These are phyloP conservation scores for Candida sanyaensis DNA, from an alignment of 1,139 yeast genomes.

Conservation along the genomic window DNA sequence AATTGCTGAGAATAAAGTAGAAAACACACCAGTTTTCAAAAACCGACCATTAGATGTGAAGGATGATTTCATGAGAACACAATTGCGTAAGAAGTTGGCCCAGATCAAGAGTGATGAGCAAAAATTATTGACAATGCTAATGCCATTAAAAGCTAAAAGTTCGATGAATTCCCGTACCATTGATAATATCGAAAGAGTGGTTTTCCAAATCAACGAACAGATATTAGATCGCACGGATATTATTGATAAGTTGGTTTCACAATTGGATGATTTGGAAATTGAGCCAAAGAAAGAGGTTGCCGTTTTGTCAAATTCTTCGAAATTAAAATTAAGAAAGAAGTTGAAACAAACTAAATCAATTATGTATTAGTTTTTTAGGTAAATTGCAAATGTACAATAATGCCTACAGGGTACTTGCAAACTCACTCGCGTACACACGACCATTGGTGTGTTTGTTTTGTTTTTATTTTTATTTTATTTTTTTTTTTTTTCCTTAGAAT, in stretches of 20 bases:
- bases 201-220: conserved; percentile 24
- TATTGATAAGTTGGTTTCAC: conserved; percentile 16
- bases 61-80: conserved; percentile 19
- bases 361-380: not conserved
- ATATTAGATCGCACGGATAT: conserved; percentile 16
- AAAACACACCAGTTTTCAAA: conserved; percentile 10
- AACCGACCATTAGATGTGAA: conserved; percentile 25
- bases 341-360: conserved; percentile 6
- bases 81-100: conserved; percentile 21
- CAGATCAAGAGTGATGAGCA: conserved; percentile 20
- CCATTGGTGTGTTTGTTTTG: not conserved
- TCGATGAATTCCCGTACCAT: conserved; percentile 16
- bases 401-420: too few relatives aligned
- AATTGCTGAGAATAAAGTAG: conserved; percentile 11
- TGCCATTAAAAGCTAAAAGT: conserved; percentile 28
- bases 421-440: not conserved
- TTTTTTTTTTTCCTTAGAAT: not conserved
- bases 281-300: not conserved
- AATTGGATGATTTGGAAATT: conserved; percentile 12
- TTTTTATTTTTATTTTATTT: not conserved
- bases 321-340: conserved; percentile 11
- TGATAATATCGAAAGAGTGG: conserved; percentile 22
- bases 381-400: too few relatives aligned
- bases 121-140: conserved; percentile 20
- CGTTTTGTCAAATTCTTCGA: conserved; percentile 4